Base-by-base conservation (phyloP, 139 green algal genomes). In the Auxenochlorella pyrenoidosa region DNA sequence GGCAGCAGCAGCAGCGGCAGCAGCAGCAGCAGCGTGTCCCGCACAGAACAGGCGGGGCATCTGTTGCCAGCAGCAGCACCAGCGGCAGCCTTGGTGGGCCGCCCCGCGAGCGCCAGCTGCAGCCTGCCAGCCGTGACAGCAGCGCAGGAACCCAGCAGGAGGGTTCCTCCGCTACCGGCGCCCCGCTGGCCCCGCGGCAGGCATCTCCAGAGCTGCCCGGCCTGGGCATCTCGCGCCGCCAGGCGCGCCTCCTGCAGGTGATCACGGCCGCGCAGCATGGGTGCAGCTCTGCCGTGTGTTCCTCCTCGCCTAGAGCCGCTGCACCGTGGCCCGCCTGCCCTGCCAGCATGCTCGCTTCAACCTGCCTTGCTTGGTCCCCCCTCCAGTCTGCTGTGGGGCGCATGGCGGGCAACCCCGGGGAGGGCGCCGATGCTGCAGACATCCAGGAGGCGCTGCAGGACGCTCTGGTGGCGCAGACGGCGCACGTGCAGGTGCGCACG, bases 401-500 rank as follows among this genome's bases (percentile, higher is more conserved):
- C 40, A 47, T 85, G 80, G 38, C 80, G 10, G 80, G 80, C 80
- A 85, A 85, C 80, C 63, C 63, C 0, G 68, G 34, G 22, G 63
- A 81, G 44, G 36, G 59, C 16, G 40, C 26, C 1, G 80, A 77
- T n/a, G 80, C 63, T 2, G 60, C 40, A 32, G 80, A 38, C 80
- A 76, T 85, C 8, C 80, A 85, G 40, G 60, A 30, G 40, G 63
- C 63, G 2, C 41, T 85, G 38, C 44, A 40, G 38, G 60, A 85
- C 43, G 80, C 44, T 28, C 40, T 85, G 63, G 66, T 41, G 41
- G 22, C 16, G 16, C 32, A 75, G 80, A 76, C 80, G 60, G 40
- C 66, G 1, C 80, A 85, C 43, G 80, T 85, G 28, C 80, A 85
- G 80, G 54, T 84, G n/a, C 28, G 76, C n/a, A n/a, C n/a, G n/a